Base-by-base conservation (phyloP, 1,284 basidiomycete species). In the Melampsora larici-populina region DNA sequence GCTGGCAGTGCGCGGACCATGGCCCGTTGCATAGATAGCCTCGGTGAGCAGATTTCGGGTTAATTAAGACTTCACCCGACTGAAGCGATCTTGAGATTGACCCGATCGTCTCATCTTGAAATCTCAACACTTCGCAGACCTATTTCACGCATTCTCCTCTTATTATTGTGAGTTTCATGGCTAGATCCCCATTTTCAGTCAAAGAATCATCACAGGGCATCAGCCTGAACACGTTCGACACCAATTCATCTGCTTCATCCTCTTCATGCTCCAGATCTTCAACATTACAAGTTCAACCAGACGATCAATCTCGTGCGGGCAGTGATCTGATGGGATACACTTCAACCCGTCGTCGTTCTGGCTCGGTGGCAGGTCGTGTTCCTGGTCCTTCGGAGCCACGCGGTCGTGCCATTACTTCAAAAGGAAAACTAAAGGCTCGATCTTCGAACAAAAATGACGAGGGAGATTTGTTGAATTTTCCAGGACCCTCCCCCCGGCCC, bases 401-500 rank as follows among this genome's bases (percentile, higher is more conserved):
- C 40, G 40, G 40, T 43, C 40, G 13, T 43, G 5, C 40, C 29
- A 58, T 9, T n/a, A 58, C 2, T 15, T 43, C 40, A 31, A 73
- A 73, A 63, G 71, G 71, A 17, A 73, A 73, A 65, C 62, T 33
- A 11, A 73, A 73, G 29, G 70, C 51, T n/a, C 69, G 69, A 21
- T 71, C 55, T 24, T 71, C 70, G 8, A 49, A 71, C 18, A n/a
- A 43, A 21, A 43, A 64, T 43, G 13, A 55, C 13, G 58, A 17
- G 40, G 60, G 29, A 73, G 11, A 49, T 18, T 55, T 51, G 5
- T 40, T 60, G n/a, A 18, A n/a, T 43, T 9, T 6, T 46, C 36
- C 36, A 68, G 15, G 26, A 26, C 46, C 66, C 17, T 68, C 66
- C 18, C 21, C 33, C 29, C 17, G 26, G 31, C 29, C 40, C 40